These are phyloP conservation scores for Phytophthora sansomeana DNA, from an alignment of 352 stramenopile genomes.

Conservation along the genomic window DNA sequence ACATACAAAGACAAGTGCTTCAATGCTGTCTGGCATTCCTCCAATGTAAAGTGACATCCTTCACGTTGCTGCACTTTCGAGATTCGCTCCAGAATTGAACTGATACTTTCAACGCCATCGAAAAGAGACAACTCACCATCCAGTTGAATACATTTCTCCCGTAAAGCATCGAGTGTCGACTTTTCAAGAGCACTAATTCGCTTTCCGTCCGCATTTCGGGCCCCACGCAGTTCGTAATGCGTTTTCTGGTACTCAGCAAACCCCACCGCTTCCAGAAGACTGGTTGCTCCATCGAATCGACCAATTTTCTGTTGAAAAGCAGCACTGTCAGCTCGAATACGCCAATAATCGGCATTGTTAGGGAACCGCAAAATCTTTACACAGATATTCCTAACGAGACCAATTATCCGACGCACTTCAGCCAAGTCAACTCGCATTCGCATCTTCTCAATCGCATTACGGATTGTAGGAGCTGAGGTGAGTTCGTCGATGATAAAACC, in stretches of 20 bases:
- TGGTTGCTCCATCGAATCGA: constrained; percentile 65
- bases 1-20: constrained; percentile 51
- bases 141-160: constrained; percentile 61
- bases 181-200: constrained; percentile 55
- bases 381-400: constrained; percentile 59
- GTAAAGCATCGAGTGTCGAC: constrained; percentile 44
- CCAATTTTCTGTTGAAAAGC: constrained; percentile 74
- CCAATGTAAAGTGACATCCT: constrained; percentile 41
- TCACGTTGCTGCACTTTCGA: constrained; percentile 34
- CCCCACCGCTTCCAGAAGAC: constrained; percentile 60
- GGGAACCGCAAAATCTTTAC: constrained; percentile 76
- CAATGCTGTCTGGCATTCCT: constrained; percentile 56
- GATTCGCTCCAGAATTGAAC: constrained; percentile 62
- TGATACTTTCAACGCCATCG: constrained; percentile 72
- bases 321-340: constrained; percentile 58
- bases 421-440: constrained; percentile 53
- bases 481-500: constrained; percentile 79
- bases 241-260: constrained; percentile 65
- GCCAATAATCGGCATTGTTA: constrained; percentile 79
- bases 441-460: constrained; percentile 66
- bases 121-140: constrained; percentile 65
- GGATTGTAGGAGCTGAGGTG: constrained; percentile 55
- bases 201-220: constrained; percentile 50
- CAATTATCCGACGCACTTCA: constrained; percentile 64
- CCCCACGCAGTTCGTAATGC: constrained; percentile 64